phyloP scores from a whole-genome alignment of 2,329 filamentous ascomycete genomes.

The Fusarium algeriense region DNA sequence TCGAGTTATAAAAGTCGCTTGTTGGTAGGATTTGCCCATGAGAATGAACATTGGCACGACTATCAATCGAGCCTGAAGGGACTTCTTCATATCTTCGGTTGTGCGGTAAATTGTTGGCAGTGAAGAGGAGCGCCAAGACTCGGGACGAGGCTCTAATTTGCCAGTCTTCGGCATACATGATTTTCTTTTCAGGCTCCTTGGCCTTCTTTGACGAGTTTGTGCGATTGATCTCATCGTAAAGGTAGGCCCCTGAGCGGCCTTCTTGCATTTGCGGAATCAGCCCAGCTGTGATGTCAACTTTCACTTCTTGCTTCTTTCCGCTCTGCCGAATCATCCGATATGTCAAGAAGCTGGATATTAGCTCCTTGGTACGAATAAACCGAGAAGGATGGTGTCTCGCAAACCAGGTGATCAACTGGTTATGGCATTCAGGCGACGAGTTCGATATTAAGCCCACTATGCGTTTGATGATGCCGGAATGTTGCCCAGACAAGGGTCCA shows the following conservation, averaged over 20 bases:
- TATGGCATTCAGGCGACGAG: slow-evolving; percentile 79
- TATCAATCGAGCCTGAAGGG: slow-evolving; percentile 40
- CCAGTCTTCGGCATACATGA: slow-evolving; percentile 86
- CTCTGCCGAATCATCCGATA: slow-evolving; percentile 81
- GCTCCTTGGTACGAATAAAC: slow-evolving; percentile 80
- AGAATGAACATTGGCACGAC: slow-evolving; percentile 48
- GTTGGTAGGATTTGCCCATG: slow-evolving; percentile 78
- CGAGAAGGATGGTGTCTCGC: slow-evolving; percentile 74
- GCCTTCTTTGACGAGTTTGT: slow-evolving; percentile 64
- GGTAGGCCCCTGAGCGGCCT: slow-evolving; percentile 74
- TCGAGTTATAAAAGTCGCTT: slow-evolving; percentile 87
- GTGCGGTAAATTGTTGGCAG: slow-evolving; percentile 75
- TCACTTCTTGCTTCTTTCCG: slow-evolving; percentile 71
- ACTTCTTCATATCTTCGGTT: slow-evolving; percentile 52
- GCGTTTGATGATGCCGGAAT: slow-evolving; percentile 87
- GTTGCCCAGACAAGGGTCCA: slow-evolving; percentile 69
- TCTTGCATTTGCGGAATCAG: slow-evolving; percentile 80
- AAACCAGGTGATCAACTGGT: slow-evolving; percentile 83
- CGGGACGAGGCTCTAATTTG: slow-evolving; percentile 85
- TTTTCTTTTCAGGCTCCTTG: slow-evolving; percentile 66
- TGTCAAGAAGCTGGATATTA: slow-evolving; percentile 82
- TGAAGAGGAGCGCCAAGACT: slow-evolving; percentile 83
- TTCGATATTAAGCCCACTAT: slow-evolving; percentile 85
- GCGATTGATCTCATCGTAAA: slow-evolving; percentile 80
- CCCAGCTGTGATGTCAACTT: slow-evolving; percentile 72